Percentiles rank a stretch among this genome's conserved stretches.
phyloP scores from a whole-genome alignment of 495 filamentous ascomycete species.

The Aspergillus indologenus region DNA sequence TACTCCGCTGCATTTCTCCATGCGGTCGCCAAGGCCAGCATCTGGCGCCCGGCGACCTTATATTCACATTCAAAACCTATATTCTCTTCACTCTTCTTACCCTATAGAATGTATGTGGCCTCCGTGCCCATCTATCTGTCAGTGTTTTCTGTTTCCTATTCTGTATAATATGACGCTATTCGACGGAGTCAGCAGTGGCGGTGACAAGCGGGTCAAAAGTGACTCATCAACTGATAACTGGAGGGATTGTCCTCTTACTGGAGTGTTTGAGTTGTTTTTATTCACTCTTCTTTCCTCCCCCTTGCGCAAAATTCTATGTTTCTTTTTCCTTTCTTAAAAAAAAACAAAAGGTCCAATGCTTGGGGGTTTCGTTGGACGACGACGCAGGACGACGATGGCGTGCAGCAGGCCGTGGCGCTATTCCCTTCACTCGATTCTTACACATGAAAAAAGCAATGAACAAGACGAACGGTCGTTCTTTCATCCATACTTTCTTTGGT shows the following conservation, averaged over 20 bases:
- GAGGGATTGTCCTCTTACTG: constrained; percentile 9
- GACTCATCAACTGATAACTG: constrained; percentile 14
- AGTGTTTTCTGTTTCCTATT: constrained; percentile 19
- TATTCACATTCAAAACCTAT: constrained; percentile 10
- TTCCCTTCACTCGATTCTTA: constrained; percentile 8
- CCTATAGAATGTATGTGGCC: constrained; percentile 16
- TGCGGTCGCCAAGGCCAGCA: not conserved
- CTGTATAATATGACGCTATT: constrained; percentile 24
- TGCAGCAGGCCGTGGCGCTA: not conserved
- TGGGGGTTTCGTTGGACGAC: constrained; percentile 14
- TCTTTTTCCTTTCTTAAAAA: constrained; percentile 11
- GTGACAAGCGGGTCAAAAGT: constrained; percentile 24
- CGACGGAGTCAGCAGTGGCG: constrained; percentile 17
- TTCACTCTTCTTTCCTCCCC: constrained; percentile 1
- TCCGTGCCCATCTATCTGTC: constrained; percentile 9
- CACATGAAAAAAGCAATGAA: constrained; percentile 16
- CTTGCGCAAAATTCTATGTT: constrained; percentile 4
- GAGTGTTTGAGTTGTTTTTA: constrained; percentile 13
- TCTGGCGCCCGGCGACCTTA: constrained; percentile 7
- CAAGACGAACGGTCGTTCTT: not conserved
- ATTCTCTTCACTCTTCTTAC: constrained; percentile 10
- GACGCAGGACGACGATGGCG: constrained; percentile 13
- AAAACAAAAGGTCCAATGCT: constrained; percentile 14
- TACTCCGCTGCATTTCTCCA: constrained; percentile 1
- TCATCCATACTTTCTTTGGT: constrained; percentile 1